Base-by-base conservation (phyloP, 2,329 filamentous ascomycete genomes). In the Amauroascus niger region DNA sequence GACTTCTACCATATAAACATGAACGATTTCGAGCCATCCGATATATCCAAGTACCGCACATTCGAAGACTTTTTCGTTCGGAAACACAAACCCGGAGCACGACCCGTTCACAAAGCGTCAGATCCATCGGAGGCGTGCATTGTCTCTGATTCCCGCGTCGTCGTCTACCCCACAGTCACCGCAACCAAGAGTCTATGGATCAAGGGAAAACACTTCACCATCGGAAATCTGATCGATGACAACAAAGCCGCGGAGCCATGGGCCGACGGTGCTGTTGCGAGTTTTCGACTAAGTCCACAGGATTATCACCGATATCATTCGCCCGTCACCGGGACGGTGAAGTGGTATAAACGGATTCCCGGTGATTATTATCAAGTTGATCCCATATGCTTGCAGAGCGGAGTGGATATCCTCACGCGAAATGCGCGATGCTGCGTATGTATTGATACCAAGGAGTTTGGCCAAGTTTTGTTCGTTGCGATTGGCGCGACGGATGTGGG, bases 271-370 rank as follows among this genome's bases (percentile, higher is more conserved):
- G 61, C 67, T 0, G 61, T 74, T 7, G 72, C 71, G 4, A 72
- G 69, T 52, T 73, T 72, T 53, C 65, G 70, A 3, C 60, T 75
- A 1, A 69, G 65, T 24, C 71, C 71, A 9, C 72, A 74, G 62
- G 71, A 75, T 58, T 75, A 75, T 55, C 72, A 75, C 57, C 66
- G 73, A 3, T 75, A 70, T 56, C 72, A 75, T 61, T 68, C 66
- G 2, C 73, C 73, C 2, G 70, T 75, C 2, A 62, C 61, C 0
- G 72, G 73, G 1, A 67, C 49, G 2, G 62, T 75, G 1, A 67
- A 64, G 55, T 60, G 62, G 55, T 70, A 67, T 49, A 65, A 65
- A 46, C 65, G 66, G 8, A 67, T 75, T 14, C 68, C 70, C 0
- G 72, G 73, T 0, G 67, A 71, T 44, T 74, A 74, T 55, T 74